Base-by-base conservation (phyloP, 305 asterid genomes). In the Plantago lanceolata region DNA sequence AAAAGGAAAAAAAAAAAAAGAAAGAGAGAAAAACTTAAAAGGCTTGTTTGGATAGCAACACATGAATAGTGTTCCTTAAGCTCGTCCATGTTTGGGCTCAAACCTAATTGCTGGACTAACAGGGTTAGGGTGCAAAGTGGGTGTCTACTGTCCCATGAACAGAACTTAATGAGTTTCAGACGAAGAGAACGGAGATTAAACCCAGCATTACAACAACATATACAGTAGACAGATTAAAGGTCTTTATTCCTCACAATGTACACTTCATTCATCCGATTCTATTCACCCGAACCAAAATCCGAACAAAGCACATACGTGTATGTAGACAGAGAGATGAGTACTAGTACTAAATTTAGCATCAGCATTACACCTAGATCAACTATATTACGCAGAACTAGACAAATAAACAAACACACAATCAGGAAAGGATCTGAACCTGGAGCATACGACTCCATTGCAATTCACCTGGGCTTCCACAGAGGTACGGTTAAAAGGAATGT, bases 181-280 rank as follows among this genome's bases (percentile, higher is more conserved):
- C n/a, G n/a, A n/a, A n/a, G n/a, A n/a, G n/a, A n/a, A n/a, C n/a
- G n/a, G n/a, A n/a, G n/a, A n/a, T n/a, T n/a, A n/a, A n/a, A n/a
- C n/a, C n/a, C n/a, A n/a, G n/a, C n/a, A n/a, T n/a, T n/a, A 45
- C 53, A 48, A 12, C 20, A 48, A 13, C 19, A 48, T 48, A 4
- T 8, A 48, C 53, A 16, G 20, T 48, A 16, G 8, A 18, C 19
- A 16, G 53, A 16, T 48, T 50, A 2, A 19, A 18, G 24, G 7
- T 17, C 24, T 26, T 9, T 55, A 55, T 55, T 55, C 17, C 59
- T 55, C 59, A 26, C 24, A 55, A 26, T 55, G 14, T 55, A 55
- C 43, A 55, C 59, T 55, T 28, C 12, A 24, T 4, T 26, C 33
- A 14, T 55, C 43, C 19, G 43, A 55, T 19, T 52, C 3, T 19